Evolutionary conservation across 495 filamentous ascomycete species (phyloP).

Genomic region (Poronia punctata): DNA sequence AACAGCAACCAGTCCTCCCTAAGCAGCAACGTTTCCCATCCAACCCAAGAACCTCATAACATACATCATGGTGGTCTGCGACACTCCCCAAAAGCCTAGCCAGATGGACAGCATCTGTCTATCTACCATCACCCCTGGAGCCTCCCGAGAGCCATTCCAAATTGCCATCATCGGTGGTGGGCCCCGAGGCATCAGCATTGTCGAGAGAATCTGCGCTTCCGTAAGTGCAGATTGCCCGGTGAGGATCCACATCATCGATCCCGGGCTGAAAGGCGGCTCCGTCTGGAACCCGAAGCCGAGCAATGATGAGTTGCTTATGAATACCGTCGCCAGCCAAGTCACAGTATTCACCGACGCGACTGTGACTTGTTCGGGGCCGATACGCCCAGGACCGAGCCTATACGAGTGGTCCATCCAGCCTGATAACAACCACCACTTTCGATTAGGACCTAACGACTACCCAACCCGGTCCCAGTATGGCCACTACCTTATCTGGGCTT

Average conservation of each 20-base stretch:
- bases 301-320: constrained; percentile 18
- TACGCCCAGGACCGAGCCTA: constrained; percentile 7
- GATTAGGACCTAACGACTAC: constrained; percentile 8
- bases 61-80: too few relatives aligned
- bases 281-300: constrained; percentile 16
- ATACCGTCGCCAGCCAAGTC: constrained; percentile 16
- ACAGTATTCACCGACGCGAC: constrained; percentile 13
- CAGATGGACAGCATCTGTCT: too few relatives aligned
- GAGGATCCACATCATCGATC: not conserved
- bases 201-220: constrained; percentile 18
- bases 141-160: too few relatives aligned
- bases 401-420: constrained; percentile 1
- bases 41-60: too few relatives aligned
- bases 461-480: constrained; percentile 11
- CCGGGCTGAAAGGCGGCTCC: constrained; percentile 1
- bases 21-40: too few relatives aligned
- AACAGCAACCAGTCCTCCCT: too few relatives aligned
- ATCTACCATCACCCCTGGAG: too few relatives aligned
- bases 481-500: constrained; percentile 7
- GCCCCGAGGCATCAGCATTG: constrained; percentile 2
- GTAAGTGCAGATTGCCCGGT: constrained; percentile 2
- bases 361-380: constrained; percentile 6
- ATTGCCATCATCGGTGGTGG: constrained; percentile 18
- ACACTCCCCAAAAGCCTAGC: too few relatives aligned
- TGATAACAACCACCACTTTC: too few relatives aligned